A percentile compares a stretch with the other conserved stretches of the same genome.
These are phyloP conservation scores for Phellinidium pouzarii DNA, from an alignment of 1,284 basidiomycete species.

Conservation along the genomic window DNA sequence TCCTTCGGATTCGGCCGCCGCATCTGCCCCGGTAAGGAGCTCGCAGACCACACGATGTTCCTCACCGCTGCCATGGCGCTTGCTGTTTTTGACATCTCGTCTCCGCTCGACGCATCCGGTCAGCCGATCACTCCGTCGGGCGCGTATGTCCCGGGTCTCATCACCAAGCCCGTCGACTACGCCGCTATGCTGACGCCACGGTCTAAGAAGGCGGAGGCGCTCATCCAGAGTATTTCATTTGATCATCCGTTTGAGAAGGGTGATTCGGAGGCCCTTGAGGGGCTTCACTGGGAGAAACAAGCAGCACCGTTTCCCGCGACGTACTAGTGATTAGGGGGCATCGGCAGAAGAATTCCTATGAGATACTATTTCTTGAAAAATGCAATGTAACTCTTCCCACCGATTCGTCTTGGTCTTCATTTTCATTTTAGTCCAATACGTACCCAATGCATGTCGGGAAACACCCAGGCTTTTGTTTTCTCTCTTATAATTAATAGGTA, in stretches of 20 bases:
- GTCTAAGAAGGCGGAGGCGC: slow-evolving; percentile 13
- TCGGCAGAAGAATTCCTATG: neutral
- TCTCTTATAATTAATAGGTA: too few relatives aligned
- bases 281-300: slow-evolving; percentile 10
- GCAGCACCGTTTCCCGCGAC: slow-evolving; percentile 8
- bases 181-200: slow-evolving; percentile 12
- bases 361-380: too few relatives aligned
- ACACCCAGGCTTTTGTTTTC: too few relatives aligned
- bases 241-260: slow-evolving; percentile 16
- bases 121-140: slow-evolving; percentile 10
- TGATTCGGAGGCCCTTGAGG: slow-evolving; percentile 12
- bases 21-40: slow-evolving; percentile 19
- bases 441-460: too few relatives aligned
- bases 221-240: slow-evolving; percentile 8
- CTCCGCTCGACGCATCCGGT: slow-evolving; percentile 13
- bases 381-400: too few relatives aligned
- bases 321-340: neutral
- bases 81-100: slow-evolving; percentile 16
- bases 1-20: slow-evolving; percentile 21
- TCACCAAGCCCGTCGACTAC: slow-evolving; percentile 18
- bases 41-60: slow-evolving; percentile 20
- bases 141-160: slow-evolving; percentile 9
- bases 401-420: too few relatives aligned
- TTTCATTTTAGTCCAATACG: too few relatives aligned
- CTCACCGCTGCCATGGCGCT: slow-evolving; percentile 19